phyloP scores from a whole-genome alignment of 164 flowering plant species.

The Sedum album region DNA sequence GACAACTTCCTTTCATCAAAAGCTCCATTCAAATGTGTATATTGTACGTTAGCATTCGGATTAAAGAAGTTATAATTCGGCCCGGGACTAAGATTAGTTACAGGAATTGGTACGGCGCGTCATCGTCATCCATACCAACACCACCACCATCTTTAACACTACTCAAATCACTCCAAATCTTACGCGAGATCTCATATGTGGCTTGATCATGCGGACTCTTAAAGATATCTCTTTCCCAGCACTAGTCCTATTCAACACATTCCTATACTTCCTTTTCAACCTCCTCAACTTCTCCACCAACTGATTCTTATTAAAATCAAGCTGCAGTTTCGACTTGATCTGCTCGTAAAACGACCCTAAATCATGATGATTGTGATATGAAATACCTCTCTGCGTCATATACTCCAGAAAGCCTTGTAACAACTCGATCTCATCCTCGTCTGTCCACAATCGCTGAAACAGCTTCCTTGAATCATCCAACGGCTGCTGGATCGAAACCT shows the following conservation, averaged over 20 bases:
- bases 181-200: constrained; percentile 83
- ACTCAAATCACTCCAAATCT: constrained; percentile 61
- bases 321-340: constrained; percentile 73
- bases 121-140: constrained; percentile 41
- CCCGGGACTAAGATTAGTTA: constrained; percentile 10
- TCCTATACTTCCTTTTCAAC: constrained; percentile 89
- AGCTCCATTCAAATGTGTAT: constrained; percentile 2
- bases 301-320: constrained; percentile 93
- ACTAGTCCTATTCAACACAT: constrained; percentile 41
- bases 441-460: constrained; percentile 11
- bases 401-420: constrained; percentile 61
- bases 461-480: constrained; percentile 10
- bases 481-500: background rate
- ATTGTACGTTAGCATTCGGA: background rate
- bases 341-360: constrained; percentile 81
- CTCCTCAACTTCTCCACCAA: constrained; percentile 84
- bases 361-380: constrained; percentile 50
- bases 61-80: constrained; percentile 3
- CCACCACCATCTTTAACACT: constrained; percentile 10
- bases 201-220: constrained; percentile 88
- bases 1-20: constrained; percentile 16
- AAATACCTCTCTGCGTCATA: constrained; percentile 34
- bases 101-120: constrained; percentile 13
- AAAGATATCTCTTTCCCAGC: constrained; percentile 72
- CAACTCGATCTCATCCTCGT: constrained; percentile 10